A percentile compares a stretch with the other conserved stretches of the same genome.
Conservation (phyloP, 805 yeast species). For the Ascoidea tarda region DNA sequence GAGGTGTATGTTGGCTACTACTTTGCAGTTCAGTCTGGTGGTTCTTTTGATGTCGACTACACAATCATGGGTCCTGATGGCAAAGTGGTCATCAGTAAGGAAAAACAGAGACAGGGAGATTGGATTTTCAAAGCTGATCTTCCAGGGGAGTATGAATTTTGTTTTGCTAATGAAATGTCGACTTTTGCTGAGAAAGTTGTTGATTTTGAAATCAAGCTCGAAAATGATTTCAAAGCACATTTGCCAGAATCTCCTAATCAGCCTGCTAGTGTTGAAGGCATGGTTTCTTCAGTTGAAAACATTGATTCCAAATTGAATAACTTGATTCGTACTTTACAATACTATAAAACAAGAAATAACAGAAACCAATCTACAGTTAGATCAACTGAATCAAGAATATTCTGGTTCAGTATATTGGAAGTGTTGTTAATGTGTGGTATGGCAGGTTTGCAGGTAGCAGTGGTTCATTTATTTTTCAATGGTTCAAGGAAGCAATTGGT, state of each 20-base stretch:
- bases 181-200: slow-evolving; percentile 72
- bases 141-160: slow-evolving; percentile 75
- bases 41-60: slow-evolving; percentile 71
- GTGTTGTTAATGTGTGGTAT: slow-evolving; percentile 50
- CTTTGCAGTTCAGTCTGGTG: slow-evolving; percentile 76
- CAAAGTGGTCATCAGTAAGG: slow-evolving; percentile 34
- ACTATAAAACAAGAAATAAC: slow-evolving; percentile 81
- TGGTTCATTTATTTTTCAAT: slow-evolving; percentile 62
- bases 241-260: slow-evolving; percentile 28
- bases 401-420: slow-evolving; percentile 52
- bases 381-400: slow-evolving; percentile 49
- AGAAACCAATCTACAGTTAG: slow-evolving; percentile 73
- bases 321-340: slow-evolving; percentile 48
- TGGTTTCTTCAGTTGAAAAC: slow-evolving; percentile 29
- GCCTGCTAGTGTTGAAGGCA: slow-evolving; percentile 12
- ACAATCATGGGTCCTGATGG: slow-evolving; percentile 39
- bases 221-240: slow-evolving; percentile 40
- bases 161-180: slow-evolving; percentile 73
- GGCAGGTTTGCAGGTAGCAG: slow-evolving; percentile 54
- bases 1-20: slow-evolving; percentile 55
- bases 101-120: slow-evolving; percentile 67
- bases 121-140: slow-evolving; percentile 51
- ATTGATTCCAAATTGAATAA: slow-evolving; percentile 48
- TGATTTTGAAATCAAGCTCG: slow-evolving; percentile 57
- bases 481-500: slow-evolving; percentile 8